Evolutionary conservation across 495 filamentous ascomycete species (phyloP), one percentile per base, ranked within the genome.

Genomic region (Penicillium tannophilum): DNA sequence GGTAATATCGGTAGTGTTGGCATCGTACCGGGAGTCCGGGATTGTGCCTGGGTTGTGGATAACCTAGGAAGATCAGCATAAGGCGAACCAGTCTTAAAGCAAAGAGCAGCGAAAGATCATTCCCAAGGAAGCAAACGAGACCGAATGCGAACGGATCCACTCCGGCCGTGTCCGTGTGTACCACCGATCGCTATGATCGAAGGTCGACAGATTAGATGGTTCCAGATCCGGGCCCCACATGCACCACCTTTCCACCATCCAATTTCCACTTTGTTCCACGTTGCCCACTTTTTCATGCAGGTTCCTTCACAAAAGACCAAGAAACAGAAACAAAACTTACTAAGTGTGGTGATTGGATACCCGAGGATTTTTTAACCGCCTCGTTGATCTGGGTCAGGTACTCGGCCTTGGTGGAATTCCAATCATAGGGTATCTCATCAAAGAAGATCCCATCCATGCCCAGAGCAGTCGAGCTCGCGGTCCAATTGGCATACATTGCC

Each of bases 1-100:
- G 7, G 49, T 52, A 24, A 52, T 52, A 9, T 52, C 49, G 8
- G 49, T 52, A 5, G 49, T 36, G 17, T 36, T 41, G 4, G 39
- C 30, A 6, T 52, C 31, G 20, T 36, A 52, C 39, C 33, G 49
- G 10, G 49, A 39, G 20, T 52, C 49, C 10, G 49, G 49, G 4
- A 52, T 52, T 24, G 49, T 52, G 14, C 49, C 49, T 36, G 49
- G 49, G 28, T 52, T 52, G 31, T 52, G 49, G 49, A 52, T 52
- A 30, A 52, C 23, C 49, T 52, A n/a, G 17, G 6, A 41, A 52
- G 31, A 41, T 52, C 35, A 52, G 49, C 28, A 24, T 50, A 19
- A 9, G 43, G 3, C 28, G 47, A 50, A 50, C 47, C n/a, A 23
- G 20, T 23, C 20, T 2, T 23, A 23, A 23, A 23, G 20, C 24